Evolutionary conservation across 2,329 filamentous ascomycete genomes (phyloP), one percentile per base, ranked within the genome.

Genomic region (Fusarium azukiicola): DNA sequence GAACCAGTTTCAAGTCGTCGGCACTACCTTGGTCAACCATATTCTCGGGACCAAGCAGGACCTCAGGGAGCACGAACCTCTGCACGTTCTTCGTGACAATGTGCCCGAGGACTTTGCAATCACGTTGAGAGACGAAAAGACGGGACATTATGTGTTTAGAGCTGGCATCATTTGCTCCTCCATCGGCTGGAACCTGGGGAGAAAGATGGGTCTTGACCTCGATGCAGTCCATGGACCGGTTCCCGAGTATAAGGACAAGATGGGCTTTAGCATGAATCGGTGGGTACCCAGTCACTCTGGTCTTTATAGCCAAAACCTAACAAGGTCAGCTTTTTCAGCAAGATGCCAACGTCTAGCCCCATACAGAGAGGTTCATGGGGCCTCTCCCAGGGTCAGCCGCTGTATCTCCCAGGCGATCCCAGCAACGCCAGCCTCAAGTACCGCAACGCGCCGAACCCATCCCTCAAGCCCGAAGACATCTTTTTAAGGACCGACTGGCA

Each of bases 281-380:
- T n/a, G 23, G 27, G 58, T 46, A 64, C 13, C 16, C 16, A 5
- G 10, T 16, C 40, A 19, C 12, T 19, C 42, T 21, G 10, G 16
- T 4, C n/a, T 44, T 63, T 12, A 44, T 14, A 16, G 3, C 19
- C 12, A 8, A 19, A 5, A 56, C 32, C 27, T 56, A 21, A 56
- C 12, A n/a, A n/a, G 14, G 7, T 10, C 16, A 64, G 58, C 11
- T 64, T 42, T 38, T 64, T 63, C 58, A 63, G 58, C 58, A 63
- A 64, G 40, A 64, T 64, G 58, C 58, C 58, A 5, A 46, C 40
- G 2, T 64, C 40, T 10, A 64, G 9, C 7, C 58, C 58, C 23
- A 64, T 64, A 42, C 58, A 64, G 44, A 27, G 58, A 64, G 58
- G 58, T 12, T 64, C 58, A 44, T 64, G 58, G 58, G 58, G 58